Conservation (phyloP, 345 rosid genomes). For the Gynandropsis gynandra region DNA sequence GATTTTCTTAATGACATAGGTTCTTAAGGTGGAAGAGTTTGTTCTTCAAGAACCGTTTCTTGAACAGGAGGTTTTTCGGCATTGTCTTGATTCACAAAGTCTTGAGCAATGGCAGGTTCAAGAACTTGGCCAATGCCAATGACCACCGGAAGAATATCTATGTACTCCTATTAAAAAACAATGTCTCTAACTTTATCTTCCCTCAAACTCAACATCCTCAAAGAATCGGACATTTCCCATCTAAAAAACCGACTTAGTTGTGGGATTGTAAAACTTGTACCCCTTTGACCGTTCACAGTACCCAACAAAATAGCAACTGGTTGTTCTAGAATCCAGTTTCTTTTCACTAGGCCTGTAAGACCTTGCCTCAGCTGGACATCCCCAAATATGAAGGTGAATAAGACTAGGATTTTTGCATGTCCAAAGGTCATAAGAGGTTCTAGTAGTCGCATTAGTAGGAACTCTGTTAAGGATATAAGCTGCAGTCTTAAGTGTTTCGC, state of each 20-base stretch:
- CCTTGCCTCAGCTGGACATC: neutral
- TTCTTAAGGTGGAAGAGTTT: neutral
- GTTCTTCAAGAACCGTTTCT: neutral
- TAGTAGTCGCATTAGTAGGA: neutral
- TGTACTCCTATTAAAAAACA: neutral
- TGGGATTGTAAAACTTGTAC: neutral
- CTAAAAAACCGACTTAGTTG: neutral
- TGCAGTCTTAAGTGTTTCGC: neutral
- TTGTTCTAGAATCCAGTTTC: neutral
- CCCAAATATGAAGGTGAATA: neutral
- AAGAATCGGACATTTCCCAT: neutral
- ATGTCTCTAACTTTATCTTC: neutral
- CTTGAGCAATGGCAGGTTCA: too few relatives aligned
- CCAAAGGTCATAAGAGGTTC: neutral
- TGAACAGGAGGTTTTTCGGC: too few relatives aligned
- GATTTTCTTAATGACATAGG: neutral
- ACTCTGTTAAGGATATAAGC: neutral
- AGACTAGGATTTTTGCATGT: neutral
- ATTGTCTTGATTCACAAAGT: too few relatives aligned
- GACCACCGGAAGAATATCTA: neutral
- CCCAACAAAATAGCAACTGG: neutral
- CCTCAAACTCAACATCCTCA: neutral
- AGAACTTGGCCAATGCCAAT: too few relatives aligned
- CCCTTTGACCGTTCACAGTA: neutral
- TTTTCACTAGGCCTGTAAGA: neutral